A percentile compares a stretch with the other conserved stretches of the same genome.
Conservation (phyloP, 129 eudicot genomes). For the Artemisia annua region DNA sequence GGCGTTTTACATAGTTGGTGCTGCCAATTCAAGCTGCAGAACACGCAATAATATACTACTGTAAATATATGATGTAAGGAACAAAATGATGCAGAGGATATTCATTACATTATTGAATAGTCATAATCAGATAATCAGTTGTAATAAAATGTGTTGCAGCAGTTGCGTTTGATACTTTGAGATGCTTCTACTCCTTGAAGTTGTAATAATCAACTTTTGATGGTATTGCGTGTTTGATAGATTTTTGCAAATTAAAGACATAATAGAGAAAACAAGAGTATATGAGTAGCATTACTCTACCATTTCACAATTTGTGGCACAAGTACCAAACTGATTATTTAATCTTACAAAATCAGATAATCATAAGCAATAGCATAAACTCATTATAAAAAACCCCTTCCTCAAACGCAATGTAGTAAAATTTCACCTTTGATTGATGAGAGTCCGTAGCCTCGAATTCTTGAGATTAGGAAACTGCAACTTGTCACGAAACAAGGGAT, state of each 20-base stretch:
- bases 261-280: no score
- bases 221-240: no score
- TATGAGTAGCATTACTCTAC: no score
- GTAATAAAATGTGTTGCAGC: neutral
- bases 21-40: slow-evolving; percentile 92
- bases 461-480: slow-evolving; percentile 86
- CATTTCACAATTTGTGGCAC: no score
- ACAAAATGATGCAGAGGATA: neutral
- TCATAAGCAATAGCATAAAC: neutral
- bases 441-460: slow-evolving; percentile 84
- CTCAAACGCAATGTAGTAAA: neutral
- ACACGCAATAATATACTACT: slow-evolving; percentile 3
- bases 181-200: no score
- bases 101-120: neutral
- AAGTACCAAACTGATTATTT: no score
- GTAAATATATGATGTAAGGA: neutral
- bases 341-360: neutral
- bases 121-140: neutral
- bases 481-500: slow-evolving; percentile 90
- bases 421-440: slow-evolving; percentile 80
- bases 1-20: slow-evolving; percentile 95
- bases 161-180: no score
- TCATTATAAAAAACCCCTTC: neutral
- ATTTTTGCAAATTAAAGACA: no score
- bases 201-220: no score